Evolutionary conservation across 2,329 filamentous ascomycete species (phyloP).

Genomic region (Paraphaeosphaeria sporulosa): DNA sequence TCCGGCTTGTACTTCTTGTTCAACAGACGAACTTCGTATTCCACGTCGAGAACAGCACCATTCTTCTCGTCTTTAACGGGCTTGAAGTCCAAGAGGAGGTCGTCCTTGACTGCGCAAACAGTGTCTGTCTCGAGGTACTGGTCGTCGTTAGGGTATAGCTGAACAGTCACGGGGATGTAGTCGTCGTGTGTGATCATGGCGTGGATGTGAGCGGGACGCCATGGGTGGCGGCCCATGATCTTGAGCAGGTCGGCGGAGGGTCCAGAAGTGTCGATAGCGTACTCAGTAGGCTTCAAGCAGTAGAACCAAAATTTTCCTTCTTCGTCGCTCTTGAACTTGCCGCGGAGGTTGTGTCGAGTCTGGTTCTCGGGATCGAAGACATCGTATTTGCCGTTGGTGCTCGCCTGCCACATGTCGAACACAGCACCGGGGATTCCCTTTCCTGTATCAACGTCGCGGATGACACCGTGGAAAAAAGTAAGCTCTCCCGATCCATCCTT

Average conservation of each 20-base stretch:
- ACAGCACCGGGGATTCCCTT: conserved; percentile 72
- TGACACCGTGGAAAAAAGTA: conserved; percentile 73
- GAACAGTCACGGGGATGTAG: neutral
- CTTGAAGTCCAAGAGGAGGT: neutral
- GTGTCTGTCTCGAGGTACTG: neutral
- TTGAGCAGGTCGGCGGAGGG: conserved; percentile 62
- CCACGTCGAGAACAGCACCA: neutral
- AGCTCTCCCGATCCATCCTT: conserved; percentile 59
- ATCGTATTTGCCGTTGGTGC: conserved; percentile 78
- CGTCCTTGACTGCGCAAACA: neutral
- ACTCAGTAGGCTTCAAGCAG: conserved; percentile 77
- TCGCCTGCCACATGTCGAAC: conserved; percentile 82
- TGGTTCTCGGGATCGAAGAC: conserved; percentile 78
- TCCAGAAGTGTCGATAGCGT: conserved; percentile 69
- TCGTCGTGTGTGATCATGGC: conserved; percentile 19
- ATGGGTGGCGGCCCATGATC: conserved; percentile 65
- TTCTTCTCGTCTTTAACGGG: neutral
- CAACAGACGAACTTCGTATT: neutral
- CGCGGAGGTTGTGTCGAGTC: conserved; percentile 75
- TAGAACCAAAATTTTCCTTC: conserved; percentile 77
- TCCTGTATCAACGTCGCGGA: conserved; percentile 70
- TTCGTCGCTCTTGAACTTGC: conserved; percentile 75
- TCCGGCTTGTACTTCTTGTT: conserved; percentile 2
- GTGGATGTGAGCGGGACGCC: conserved; percentile 69
- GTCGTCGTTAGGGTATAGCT: neutral